Evolutionary conservation across 495 filamentous ascomycete species (phyloP), one percentile per base, ranked within the genome.

Genomic region (Talaromyces proteolyticus): DNA sequence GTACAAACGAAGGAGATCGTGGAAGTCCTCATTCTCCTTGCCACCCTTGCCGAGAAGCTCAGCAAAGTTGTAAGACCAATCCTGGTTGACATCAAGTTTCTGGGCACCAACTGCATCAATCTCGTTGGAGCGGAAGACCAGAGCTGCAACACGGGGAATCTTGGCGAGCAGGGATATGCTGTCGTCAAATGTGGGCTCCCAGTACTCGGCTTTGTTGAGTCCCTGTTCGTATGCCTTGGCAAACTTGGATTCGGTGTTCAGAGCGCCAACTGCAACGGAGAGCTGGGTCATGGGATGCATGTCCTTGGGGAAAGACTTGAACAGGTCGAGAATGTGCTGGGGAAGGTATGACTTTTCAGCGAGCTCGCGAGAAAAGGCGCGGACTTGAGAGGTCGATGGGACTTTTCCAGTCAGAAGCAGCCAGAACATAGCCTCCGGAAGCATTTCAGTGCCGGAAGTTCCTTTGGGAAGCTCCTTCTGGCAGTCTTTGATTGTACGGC

Each of bases 341-440:
- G 93, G 93, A n/a, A 98, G 79, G 50, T 76, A 68, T 23, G 86
- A 84, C 64, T 96, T 85, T 66, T 91, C 87, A 37, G 93, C 93
- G 20, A 96, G 78, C 64, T 95, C 87, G 37, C 82, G 77, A 37
- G 88, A 93, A 55, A 98, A 82, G 40, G 72, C 70, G 57, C 93
- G 88, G 46, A 90, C 79, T 67, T 98, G 93, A 29, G 67, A 65
- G 20, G 84, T 85, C 2, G 86, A 87, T 8, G 93, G 93, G 20
- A 98, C 88, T 66, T 92, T 77, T 50, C 93, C 94, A 7, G 93
- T 98, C 52, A 98, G 71, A 14, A 98, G 85, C 21, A 98, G 85
- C 93, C 93, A 98, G 79, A 98, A 98, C 93, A 98, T 97, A 62
- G 91, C 85, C 69, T 98, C 93, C 34, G 93, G 93, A 2, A 98